Evolutionary conservation across 495 filamentous ascomycete species (phyloP).

Genomic region (Lindgomyces ingoldianus): DNA sequence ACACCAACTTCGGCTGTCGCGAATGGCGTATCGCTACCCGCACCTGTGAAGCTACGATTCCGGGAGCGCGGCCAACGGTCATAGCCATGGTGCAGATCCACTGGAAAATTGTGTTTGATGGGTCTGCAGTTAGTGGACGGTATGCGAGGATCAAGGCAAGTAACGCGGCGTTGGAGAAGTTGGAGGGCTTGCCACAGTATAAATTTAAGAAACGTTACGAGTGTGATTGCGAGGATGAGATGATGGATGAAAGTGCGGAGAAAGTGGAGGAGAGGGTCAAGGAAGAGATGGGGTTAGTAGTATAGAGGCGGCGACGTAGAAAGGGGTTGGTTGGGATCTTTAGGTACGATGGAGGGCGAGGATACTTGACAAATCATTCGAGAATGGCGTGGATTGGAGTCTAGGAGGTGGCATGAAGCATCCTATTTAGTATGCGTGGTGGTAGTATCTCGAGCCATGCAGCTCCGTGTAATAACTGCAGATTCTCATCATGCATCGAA

Average conservation of each 20-base stretch:
- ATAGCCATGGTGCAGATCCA: conserved; percentile 81
- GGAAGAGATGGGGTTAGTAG: neutral
- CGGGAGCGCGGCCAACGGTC: conserved; percentile 50
- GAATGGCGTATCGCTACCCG: conserved; percentile 58
- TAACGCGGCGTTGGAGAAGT: conserved; percentile 59
- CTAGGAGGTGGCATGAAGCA: too few species aligned
- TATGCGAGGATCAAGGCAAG: conserved; percentile 76
- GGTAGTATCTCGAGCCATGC: too few species aligned
- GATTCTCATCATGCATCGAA: too few species aligned
- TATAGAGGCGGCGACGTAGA: too few species aligned
- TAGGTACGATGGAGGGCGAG: too few species aligned
- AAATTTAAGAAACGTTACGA: conserved; percentile 63
- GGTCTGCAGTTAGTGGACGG: conserved; percentile 60
- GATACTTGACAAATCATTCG: too few species aligned
- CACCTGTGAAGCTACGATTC: conserved; percentile 51
- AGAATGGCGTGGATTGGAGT: too few species aligned
- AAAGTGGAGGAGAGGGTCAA: conserved; percentile 8
- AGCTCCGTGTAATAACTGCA: too few species aligned
- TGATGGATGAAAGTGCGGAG: neutral
- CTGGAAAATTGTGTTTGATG: conserved; percentile 62
- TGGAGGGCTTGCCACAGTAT: conserved; percentile 58
- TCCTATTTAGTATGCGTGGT: too few species aligned
- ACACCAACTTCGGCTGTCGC: conserved; percentile 54
- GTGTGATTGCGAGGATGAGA: conserved; percentile 59
- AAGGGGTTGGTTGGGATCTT: too few species aligned